These are phyloP conservation scores for Tuber melanosporum DNA, from an alignment of 495 filamentous ascomycete species.

Conservation along the genomic window DNA sequence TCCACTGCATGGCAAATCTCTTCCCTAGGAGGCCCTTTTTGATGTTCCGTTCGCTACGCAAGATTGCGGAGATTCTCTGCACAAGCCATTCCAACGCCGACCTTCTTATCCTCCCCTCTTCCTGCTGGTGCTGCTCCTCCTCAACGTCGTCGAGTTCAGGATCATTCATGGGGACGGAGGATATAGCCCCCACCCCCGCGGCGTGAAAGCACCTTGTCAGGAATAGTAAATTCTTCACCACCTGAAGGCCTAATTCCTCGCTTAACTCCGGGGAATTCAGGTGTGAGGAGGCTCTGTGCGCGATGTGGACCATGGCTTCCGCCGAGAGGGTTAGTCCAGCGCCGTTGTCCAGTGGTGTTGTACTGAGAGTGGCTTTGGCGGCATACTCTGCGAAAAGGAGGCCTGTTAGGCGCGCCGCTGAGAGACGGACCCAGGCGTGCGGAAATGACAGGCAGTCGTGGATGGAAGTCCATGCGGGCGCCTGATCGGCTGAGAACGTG, in stretches of 20 bases:
- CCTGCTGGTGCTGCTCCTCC: conserved; percentile 40
- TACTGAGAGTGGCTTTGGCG: conserved; percentile 51
- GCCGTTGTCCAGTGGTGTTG: conserved; percentile 61
- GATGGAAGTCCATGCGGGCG: conserved; percentile 61
- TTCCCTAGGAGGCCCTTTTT: conserved; percentile 52
- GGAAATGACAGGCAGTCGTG: conserved; percentile 63
- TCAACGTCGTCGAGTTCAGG: conserved; percentile 45
- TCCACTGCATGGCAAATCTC: conserved; percentile 64
- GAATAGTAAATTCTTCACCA: conserved; percentile 70
- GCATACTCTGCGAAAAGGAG: conserved; percentile 73
- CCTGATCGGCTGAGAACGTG: conserved; percentile 53
- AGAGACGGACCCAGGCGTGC: conserved; percentile 68
- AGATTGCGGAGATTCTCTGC: conserved; percentile 62
- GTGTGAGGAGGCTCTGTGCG: conserved; percentile 57
- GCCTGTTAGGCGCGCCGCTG: conserved; percentile 66
- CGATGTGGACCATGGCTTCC: conserved; percentile 57
- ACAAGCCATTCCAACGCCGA: conserved; percentile 67
- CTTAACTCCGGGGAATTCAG: conserved; percentile 60
- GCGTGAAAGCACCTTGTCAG: conserved; percentile 62
- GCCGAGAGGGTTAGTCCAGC: conserved; percentile 59
- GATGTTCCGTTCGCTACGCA: conserved; percentile 67
- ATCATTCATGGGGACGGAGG: conserved; percentile 45
- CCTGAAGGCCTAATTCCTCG: conserved; percentile 64
- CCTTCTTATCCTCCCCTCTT: conserved; percentile 34
- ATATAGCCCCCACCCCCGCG: conserved; percentile 45